phyloP scores from a whole-genome alignment of 495 filamentous ascomycete genomes.

The Mytilinidion resinicola region DNA sequence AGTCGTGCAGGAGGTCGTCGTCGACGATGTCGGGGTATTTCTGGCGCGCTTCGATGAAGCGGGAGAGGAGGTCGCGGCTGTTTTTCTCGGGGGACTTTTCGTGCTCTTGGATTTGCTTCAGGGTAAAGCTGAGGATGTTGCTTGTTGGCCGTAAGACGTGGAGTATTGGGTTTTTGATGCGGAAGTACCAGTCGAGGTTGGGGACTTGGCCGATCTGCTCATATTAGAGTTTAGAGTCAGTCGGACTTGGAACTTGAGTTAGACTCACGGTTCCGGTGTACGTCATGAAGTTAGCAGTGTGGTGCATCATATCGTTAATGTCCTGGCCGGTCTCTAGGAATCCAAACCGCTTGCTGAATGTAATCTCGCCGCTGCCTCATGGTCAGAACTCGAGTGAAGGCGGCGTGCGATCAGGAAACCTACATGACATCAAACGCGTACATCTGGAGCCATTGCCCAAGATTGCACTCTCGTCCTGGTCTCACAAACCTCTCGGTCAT shows the following conservation, averaged over 20 bases:
- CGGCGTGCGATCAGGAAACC: too few species aligned
- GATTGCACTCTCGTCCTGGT: slow-evolving; percentile 50
- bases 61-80: slow-evolving; percentile 43
- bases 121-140: slow-evolving; percentile 51
- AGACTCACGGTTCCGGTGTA: slow-evolving; percentile 41
- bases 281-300: slow-evolving; percentile 40
- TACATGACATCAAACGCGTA: slow-evolving; percentile 69
- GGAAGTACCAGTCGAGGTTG: slow-evolving; percentile 41
- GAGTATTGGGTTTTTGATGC: slow-evolving; percentile 48
- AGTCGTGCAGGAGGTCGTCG: slow-evolving; percentile 55
- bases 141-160: slow-evolving; percentile 36
- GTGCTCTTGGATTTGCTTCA: slow-evolving; percentile 56
- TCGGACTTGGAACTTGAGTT: not conserved
- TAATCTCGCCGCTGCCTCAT: slow-evolving; percentile 38
- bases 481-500: slow-evolving; percentile 55
- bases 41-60: slow-evolving; percentile 43
- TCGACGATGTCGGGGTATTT: slow-evolving; percentile 58
- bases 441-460: slow-evolving; percentile 69
- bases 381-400: too few species aligned
- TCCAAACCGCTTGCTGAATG: slow-evolving; percentile 37
- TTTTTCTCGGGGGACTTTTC: slow-evolving; percentile 50
- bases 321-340: slow-evolving; percentile 39
- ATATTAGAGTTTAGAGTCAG: not conserved
- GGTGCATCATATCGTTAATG: slow-evolving; percentile 38
- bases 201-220: slow-evolving; percentile 45